Base-by-base conservation (phyloP, 306 rosid genomes). In the Argentina anserina region DNA sequence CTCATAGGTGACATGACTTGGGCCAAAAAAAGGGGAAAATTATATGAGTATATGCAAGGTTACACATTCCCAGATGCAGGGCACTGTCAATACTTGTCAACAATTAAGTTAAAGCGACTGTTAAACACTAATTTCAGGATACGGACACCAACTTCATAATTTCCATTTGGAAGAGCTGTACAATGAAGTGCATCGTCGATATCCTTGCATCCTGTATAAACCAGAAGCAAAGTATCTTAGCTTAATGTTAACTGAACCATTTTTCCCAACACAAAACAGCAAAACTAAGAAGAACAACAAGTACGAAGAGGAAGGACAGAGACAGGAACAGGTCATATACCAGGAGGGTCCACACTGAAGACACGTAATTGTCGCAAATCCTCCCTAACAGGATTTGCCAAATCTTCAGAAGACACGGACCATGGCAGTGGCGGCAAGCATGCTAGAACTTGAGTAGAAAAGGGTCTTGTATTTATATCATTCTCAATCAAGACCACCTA, bases 281-380 rank as follows among this genome's bases (percentile, higher is more conserved):
- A 45, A 52, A 46, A 10, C 9, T 29, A 31, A 9, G 40, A 14
- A 21, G 40, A 17, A 18, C 15, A 70, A 9, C 28, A 55, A 8
- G 12, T 18, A 56, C n/a, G 28, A 41, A 56, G 5, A 20, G 40
- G 74, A 42, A 59, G 17, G 64, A 11, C n/a, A 10, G 41, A 56
- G 4, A 9, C 37, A 39, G 17, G 43, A 39, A 5, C 60, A 9
- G 52, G 64, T 58, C 29, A 39, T 75, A 72, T 83, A 91, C 99
- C 99, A 62, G 99, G 99, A 86, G 99, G 99, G 81, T 94, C 99
- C 71, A 94, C 99, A 69, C 99, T 94, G 76, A 94, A 91, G 71
- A 87, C 96, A 67, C 55, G 71, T 72, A 91, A 29, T 66, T 84
- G 78, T 56, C 96, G 89, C 83, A 94, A 72, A 79, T 94, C 99